Conservation (phyloP, 352 stramenopile species). For the Globisporangium nagaii region DNA sequence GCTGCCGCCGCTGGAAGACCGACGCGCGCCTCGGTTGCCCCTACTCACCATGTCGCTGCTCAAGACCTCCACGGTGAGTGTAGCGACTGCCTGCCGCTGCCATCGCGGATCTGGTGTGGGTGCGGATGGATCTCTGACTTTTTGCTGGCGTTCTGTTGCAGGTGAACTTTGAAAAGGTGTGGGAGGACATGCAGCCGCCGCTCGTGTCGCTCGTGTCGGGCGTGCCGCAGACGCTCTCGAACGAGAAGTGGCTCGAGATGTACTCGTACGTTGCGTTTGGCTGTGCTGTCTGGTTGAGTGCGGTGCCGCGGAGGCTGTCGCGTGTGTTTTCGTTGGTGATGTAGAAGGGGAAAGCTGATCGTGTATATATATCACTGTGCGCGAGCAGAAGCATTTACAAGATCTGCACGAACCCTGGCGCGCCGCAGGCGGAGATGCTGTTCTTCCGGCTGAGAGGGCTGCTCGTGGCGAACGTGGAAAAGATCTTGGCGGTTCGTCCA, state of each 20-base stretch:
- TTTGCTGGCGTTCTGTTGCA: slow-evolving; percentile 12
- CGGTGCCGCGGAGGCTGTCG: no score
- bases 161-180: slow-evolving; percentile 85
- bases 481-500: slow-evolving; percentile 36
- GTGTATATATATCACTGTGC: no score
- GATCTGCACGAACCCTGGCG: slow-evolving; percentile 81
- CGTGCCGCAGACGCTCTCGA: slow-evolving; percentile 54
- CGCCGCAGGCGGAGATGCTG: slow-evolving; percentile 74
- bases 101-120: neutral
- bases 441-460: slow-evolving; percentile 75
- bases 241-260: slow-evolving; percentile 84
- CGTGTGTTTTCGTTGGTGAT: neutral
- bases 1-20: no score
- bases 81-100: neutral
- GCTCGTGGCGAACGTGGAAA: slow-evolving; percentile 62
- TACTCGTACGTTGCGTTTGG: slow-evolving; percentile 63
- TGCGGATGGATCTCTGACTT: neutral
- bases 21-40: no score
- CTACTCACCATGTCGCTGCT: slow-evolving; percentile 76
- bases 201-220: slow-evolving; percentile 73
- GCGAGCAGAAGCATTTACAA: slow-evolving; percentile 73
- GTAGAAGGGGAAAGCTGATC: neutral
- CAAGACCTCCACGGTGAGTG: slow-evolving; percentile 65
- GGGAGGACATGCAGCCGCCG: slow-evolving; percentile 76
- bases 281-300: neutral